Evolutionary conservation across 2,329 filamentous ascomycete species (phyloP).

Genomic region (Venturia pyrina): DNA sequence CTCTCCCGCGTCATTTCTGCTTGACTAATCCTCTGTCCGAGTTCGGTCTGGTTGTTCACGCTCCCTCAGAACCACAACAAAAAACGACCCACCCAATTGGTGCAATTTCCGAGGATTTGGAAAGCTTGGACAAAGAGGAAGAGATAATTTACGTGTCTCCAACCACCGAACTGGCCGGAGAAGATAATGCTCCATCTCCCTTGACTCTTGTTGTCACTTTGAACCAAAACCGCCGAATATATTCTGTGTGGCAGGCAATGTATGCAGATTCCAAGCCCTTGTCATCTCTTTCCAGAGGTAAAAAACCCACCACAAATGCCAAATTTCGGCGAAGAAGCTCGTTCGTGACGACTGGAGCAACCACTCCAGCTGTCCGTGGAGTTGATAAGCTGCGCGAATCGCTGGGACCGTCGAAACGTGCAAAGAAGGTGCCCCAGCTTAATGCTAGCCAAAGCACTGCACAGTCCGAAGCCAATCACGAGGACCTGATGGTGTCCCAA

Average conservation of each 20-base stretch:
- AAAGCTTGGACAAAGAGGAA: slow-evolving; percentile 58
- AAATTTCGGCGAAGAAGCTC: slow-evolving; percentile 55
- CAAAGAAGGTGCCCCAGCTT: slow-evolving; percentile 14
- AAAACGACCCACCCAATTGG: slow-evolving; percentile 13
- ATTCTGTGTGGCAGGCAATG: slow-evolving; percentile 75
- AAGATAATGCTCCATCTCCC: slow-evolving; percentile 33
- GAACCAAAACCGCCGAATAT: slow-evolving; percentile 65
- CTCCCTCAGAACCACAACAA: neutral
- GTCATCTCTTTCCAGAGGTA: slow-evolving; percentile 16
- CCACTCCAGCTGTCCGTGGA: slow-evolving; percentile 57
- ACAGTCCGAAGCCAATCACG: slow-evolving; percentile 15
- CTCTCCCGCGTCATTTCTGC: slow-evolving; percentile 68
- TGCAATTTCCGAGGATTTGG: slow-evolving; percentile 17
- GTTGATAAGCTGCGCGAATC: slow-evolving; percentile 65
- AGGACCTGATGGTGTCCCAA: slow-evolving; percentile 38
- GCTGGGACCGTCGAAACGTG: slow-evolving; percentile 45
- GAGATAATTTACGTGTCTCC: slow-evolving; percentile 76
- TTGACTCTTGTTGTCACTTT: slow-evolving; percentile 71
- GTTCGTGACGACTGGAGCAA: slow-evolving; percentile 61
- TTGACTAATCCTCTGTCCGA: slow-evolving; percentile 80
- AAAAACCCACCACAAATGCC: slow-evolving; percentile 25
- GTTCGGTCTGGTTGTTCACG: slow-evolving; percentile 63
- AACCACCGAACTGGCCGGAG: slow-evolving; percentile 43
- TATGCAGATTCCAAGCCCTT: slow-evolving; percentile 61
- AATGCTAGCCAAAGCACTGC: slow-evolving; percentile 9